Evolutionary conservation across 441 rosid genomes (phyloP), one percentile per base, ranked within the genome.

Genomic region (Aleurites moluccanus): DNA sequence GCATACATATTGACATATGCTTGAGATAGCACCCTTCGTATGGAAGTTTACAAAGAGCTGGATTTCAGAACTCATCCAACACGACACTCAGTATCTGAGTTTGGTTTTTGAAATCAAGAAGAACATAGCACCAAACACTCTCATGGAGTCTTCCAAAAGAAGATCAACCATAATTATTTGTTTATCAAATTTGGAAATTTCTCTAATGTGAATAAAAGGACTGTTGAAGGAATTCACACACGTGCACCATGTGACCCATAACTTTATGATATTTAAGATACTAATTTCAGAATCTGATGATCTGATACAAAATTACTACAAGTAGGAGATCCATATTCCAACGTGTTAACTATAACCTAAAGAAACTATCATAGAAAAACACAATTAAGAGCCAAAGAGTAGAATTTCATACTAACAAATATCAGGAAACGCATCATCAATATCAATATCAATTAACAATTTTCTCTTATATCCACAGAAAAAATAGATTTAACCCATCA

Each of bases 211-310:
- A 64, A 38, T 38, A 38, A 38, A 33, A 21, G 13, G 64, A 28
- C 44, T 6, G 2, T 7, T 18, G 4, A 7, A 44, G 2, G 50
- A 25, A 23, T 55, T 18, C 73, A 23, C 45, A 18, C 55, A 55
- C 64, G n/a, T 18, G 55, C 67, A 74, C 30, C 71, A 21, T 73
- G 71, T 66, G 64, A 74, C 13, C 42, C 70, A 23, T 25, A 55
- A 38, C 52, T 65, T 42, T 13, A 11, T 25, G 1, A n/a, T 25
- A 33, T 38, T 35, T 5, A 38, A 5, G 40, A 38, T 38, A 38
- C 35, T 9, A 33, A 15, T 64, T 47, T 33, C 67, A 38, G 40
- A 72, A 42, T 71, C 28, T 27, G 55, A 44, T 9, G 27, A n/a
- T 16, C 57, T 20, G 28, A 45, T 33, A 10, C 28, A 64, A 64